Conservation (phyloP, 1,284 basidiomycete species). For the Veloboletus limbatus region DNA sequence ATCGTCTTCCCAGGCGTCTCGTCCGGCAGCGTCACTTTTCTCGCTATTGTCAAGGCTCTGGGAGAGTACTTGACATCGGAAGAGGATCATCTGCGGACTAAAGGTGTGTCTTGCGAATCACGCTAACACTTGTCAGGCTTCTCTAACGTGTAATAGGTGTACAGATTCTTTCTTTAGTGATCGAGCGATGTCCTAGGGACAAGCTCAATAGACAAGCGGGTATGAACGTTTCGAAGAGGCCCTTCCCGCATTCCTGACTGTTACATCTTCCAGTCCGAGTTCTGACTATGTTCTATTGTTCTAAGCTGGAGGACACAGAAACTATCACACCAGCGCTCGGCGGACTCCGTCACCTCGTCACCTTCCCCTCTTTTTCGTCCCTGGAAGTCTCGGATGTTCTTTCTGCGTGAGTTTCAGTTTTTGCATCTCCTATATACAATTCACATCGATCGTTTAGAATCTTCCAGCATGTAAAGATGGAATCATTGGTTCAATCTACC, state of each 20-base stretch:
- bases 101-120: constrained; percentile 56
- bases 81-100: constrained; percentile 73
- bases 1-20: constrained; percentile 57
- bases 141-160: constrained; percentile 57
- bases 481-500: constrained; percentile 76
- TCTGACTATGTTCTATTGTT: constrained; percentile 79
- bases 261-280: constrained; percentile 61
- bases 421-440: not conserved
- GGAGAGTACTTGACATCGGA: constrained; percentile 87
- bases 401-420: constrained; percentile 54
- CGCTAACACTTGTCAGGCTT: constrained; percentile 6
- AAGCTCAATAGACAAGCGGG: constrained; percentile 82
- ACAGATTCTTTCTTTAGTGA: constrained; percentile 64
- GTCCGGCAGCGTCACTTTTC: constrained; percentile 56
- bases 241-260: constrained; percentile 5
- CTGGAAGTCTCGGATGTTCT: constrained; percentile 68
- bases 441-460: constrained; percentile 47
- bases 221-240: constrained; percentile 37
- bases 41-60: constrained; percentile 83
- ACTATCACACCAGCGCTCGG: constrained; percentile 75
- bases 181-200: constrained; percentile 58
- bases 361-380: constrained; percentile 66
- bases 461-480: constrained; percentile 79
- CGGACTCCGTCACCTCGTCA: constrained; percentile 69
- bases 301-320: constrained; percentile 84